phyloP scores from a whole-genome alignment of 2,329 filamentous ascomycete species.

The Colletotrichum spaethianum region DNA sequence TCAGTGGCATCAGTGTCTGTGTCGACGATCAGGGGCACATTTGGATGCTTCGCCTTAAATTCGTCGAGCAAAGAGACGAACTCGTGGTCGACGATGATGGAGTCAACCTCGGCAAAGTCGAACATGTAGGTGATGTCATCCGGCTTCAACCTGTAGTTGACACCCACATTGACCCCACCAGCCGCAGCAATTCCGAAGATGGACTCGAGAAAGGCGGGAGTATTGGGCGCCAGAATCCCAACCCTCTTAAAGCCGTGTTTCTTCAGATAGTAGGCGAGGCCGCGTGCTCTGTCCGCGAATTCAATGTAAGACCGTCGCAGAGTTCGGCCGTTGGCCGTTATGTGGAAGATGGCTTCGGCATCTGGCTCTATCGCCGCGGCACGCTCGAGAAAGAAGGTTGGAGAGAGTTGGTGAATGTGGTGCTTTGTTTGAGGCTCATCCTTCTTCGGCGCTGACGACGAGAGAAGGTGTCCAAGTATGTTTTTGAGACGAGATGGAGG shows the following conservation, averaged over 20 bases:
- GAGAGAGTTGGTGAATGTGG: conserved; percentile 85
- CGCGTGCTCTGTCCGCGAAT: conserved; percentile 87
- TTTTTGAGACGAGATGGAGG: conserved; percentile 72
- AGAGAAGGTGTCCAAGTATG: conserved; percentile 66
- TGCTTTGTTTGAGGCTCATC: conserved; percentile 59
- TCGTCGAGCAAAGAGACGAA: conserved; percentile 78
- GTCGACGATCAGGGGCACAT: conserved; percentile 83
- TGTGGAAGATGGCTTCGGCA: conserved; percentile 87
- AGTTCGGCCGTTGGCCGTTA: conserved; percentile 81
- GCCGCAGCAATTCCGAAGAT: conserved; percentile 90
- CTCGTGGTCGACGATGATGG: conserved; percentile 89
- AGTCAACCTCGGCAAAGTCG: conserved; percentile 86
- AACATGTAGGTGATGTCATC: conserved; percentile 95
- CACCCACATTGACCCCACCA: conserved; percentile 81
- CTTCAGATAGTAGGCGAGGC: conserved; percentile 88
- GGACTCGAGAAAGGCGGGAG: conserved; percentile 91
- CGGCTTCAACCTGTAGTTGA: conserved; percentile 76
- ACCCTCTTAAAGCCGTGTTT: conserved; percentile 82
- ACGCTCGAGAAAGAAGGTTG: conserved; percentile 88
- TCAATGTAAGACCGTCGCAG: conserved; percentile 85
- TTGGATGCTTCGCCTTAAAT: conserved; percentile 73
- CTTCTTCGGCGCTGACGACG: conserved; percentile 45
- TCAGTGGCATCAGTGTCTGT: conserved; percentile 83
- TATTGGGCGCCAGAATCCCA: conserved; percentile 91
- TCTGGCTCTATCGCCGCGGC: conserved; percentile 91